Conservation (phyloP, 176 grass and related monocot species). For the Neostapfia colusana region DNA sequence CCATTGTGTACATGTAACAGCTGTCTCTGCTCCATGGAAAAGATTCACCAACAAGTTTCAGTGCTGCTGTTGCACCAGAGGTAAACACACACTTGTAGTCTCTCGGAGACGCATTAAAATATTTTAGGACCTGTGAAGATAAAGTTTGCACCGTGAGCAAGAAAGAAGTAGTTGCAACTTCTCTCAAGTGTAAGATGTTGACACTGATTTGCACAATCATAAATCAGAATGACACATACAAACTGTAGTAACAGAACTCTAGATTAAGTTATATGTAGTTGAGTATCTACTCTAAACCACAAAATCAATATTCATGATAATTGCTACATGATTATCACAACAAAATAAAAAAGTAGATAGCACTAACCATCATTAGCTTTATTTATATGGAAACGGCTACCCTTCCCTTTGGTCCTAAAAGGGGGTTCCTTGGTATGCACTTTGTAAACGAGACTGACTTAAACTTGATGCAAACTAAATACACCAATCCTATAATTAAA, state of each 20-base stretch:
- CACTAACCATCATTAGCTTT: not conserved
- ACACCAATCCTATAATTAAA: not conserved
- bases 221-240: not conserved
- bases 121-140: conserved; percentile 74
- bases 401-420: not conserved
- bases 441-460: not conserved
- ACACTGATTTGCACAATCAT: conserved; percentile 1
- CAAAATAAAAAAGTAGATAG: not conserved
- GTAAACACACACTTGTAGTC: conserved; percentile 97
- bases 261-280: not conserved
- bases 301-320: not conserved
- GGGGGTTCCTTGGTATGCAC: not conserved
- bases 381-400: not conserved
- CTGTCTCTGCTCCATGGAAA: conserved; percentile 96
- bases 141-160: conserved; percentile 39
- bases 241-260: not conserved
- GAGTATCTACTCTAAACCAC: not conserved
- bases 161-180: conserved; percentile 25
- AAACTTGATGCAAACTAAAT: not conserved
- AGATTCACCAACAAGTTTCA: conserved; percentile 91
- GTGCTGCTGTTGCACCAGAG: conserved; percentile 81
- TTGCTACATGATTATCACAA: not conserved
- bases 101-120: conserved; percentile 85
- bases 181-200: conserved; percentile 13
- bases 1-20: conserved; percentile 83